Percentiles rank a stretch among this genome's conserved stretches.
phyloP scores from a whole-genome alignment of 2,329 filamentous ascomycete genomes.

The Fusarium temperatum region DNA sequence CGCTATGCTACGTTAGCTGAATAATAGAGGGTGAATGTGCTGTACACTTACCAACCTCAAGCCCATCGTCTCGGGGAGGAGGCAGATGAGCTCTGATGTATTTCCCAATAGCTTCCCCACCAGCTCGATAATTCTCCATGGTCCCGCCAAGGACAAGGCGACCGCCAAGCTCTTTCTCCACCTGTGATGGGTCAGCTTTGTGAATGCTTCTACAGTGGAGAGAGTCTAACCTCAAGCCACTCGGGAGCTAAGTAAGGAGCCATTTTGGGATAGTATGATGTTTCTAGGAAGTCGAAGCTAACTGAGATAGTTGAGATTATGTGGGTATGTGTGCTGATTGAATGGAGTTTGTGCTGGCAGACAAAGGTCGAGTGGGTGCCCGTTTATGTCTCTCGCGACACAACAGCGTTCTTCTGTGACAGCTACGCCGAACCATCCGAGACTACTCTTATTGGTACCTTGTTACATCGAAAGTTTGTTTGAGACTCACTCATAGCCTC shows the following conservation, averaged over 20 bases:
- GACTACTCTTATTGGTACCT: no score
- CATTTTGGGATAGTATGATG: background rate
- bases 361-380: fast-evolving
- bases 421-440: background rate
- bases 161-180: background rate
- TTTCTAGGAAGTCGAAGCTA: fast-evolving
- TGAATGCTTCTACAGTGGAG: fast-evolving
- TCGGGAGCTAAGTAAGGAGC: background rate
- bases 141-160: background rate
- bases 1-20: background rate
- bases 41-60: background rate
- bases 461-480: fast-evolving
- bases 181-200: background rate
- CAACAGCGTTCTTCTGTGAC: fast-evolving
- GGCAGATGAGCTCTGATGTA: background rate
- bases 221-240: background rate
- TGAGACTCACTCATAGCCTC: background rate
- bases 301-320: fast-evolving
- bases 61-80: background rate
- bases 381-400: background rate
- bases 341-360: background rate
- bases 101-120: background rate
- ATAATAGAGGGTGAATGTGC: fast-evolving
- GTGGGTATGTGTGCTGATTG: no score
- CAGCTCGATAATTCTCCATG: background rate